These are phyloP conservation scores for Athelia sp. DNA, from an alignment of 1,284 basidiomycete species.

Conservation along the genomic window DNA sequence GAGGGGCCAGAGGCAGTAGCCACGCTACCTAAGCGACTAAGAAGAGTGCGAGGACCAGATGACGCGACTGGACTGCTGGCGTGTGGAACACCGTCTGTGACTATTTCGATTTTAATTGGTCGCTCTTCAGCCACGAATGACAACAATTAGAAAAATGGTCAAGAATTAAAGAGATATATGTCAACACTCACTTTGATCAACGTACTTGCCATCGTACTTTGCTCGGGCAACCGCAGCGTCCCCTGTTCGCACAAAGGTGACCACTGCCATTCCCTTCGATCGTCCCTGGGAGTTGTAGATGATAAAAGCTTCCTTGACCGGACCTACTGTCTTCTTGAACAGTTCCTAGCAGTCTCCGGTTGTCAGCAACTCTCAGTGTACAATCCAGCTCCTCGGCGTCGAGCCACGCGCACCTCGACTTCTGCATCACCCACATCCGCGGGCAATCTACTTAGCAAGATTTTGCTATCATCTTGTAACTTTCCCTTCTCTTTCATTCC, in stretches of 20 bases:
- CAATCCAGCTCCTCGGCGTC: not conserved
- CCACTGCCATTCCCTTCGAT: conserved; percentile 73
- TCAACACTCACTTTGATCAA: conserved; percentile 68
- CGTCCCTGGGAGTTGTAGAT: conserved; percentile 67
- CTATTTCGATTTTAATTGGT: conserved; percentile 64
- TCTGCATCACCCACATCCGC: conserved; percentile 63
- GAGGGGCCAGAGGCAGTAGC: not conserved
- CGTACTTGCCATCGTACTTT: conserved; percentile 70
- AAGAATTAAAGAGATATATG: too few species aligned
- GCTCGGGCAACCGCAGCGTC: conserved; percentile 56
- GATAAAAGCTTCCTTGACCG: conserved; percentile 61
- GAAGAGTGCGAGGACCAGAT: conserved; percentile 26
- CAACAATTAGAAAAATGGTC: too few species aligned
- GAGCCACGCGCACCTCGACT: conserved; percentile 49
- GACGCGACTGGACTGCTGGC: conserved; percentile 11
- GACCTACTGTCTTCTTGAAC: conserved; percentile 70
- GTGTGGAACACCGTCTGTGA: conserved; percentile 39
- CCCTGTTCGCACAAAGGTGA: conserved; percentile 52
- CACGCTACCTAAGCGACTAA: conserved; percentile 26
- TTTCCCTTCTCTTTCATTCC: conserved; percentile 25
- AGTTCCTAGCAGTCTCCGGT: conserved; percentile 45
- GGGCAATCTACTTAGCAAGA: conserved; percentile 67
- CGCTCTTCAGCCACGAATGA: conserved; percentile 53
- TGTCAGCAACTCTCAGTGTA: not conserved
- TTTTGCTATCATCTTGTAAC: conserved; percentile 53